Evolutionary conservation across 169 alveolate genomes (phyloP).

Genomic region (Plasmodium berghei): DNA sequence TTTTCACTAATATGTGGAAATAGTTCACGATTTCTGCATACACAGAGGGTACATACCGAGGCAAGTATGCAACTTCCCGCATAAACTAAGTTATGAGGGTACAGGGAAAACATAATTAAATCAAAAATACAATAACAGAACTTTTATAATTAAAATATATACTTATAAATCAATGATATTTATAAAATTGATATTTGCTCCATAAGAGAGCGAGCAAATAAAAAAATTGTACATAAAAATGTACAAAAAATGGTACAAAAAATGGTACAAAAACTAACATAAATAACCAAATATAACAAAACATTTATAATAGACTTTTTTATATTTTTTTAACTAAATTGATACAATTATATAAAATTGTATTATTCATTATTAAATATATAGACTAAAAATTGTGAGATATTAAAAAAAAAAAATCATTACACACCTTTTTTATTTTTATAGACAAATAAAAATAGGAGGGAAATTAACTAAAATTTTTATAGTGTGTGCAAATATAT

Average conservation of each 20-base stretch:
- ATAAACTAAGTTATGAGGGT: conserved; percentile 40
- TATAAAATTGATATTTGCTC: no score
- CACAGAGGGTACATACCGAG: conserved; percentile 62
- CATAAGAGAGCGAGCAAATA: neutral
- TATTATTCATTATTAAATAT: conserved; percentile 10
- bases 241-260: neutral
- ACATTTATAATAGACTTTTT: neutral
- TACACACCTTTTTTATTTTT: conserved; percentile 32
- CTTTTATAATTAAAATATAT: no score
- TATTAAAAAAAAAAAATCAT: neutral
- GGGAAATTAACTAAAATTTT: neutral
- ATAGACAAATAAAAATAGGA: neutral
- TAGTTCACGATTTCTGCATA: conserved; percentile 52
- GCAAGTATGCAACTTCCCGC: conserved; percentile 51
- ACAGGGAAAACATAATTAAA: conserved; percentile 46
- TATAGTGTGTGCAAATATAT: conserved; percentile 50
- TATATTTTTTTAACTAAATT: neutral
- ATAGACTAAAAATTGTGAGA: conserved; percentile 6
- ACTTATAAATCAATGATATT: no score
- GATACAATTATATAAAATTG: neutral
- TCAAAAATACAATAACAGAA: conserved; percentile 1
- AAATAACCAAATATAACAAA: conserved; percentile 1
- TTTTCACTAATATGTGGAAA: conserved; percentile 72
- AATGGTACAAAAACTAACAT: neutral
- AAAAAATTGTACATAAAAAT: neutral